Percentiles rank a stretch among this genome's conserved stretches.
Evolutionary conservation across 108 stramenopile species (phyloP).

Genomic region (Cyclotella baltica): DNA sequence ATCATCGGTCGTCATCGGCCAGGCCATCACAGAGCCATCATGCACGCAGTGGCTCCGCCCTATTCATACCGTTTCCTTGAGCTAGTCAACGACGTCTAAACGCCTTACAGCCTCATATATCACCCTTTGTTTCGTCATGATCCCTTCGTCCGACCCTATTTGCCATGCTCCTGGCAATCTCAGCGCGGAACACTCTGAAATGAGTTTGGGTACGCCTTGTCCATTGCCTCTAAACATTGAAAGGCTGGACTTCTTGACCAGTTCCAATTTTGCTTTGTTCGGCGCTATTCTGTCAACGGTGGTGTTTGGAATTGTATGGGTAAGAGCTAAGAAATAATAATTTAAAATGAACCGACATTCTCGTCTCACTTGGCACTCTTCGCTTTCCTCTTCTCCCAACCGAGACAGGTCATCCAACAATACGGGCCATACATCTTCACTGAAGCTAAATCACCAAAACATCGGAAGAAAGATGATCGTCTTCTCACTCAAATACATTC

Average conservation of each 20-base stretch:
- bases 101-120: too few relatives aligned
- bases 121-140: neutral
- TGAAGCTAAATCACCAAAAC: slow-evolving; percentile 42
- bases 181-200: neutral
- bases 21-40: too few relatives aligned
- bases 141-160: neutral
- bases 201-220: slow-evolving; percentile 4
- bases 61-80: too few relatives aligned
- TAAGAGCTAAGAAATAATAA: neutral
- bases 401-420: slow-evolving; percentile 22
- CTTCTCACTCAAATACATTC: slow-evolving; percentile 51
- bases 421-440: slow-evolving; percentile 48
- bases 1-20: too few relatives aligned
- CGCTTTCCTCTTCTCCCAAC: neutral
- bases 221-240: neutral
- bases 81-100: too few relatives aligned
- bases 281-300: neutral
- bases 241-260: neutral
- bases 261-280: neutral
- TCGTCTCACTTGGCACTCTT: neutral
- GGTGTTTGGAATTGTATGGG: slow-evolving; percentile 7
- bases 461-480: slow-evolving; percentile 36
- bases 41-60: too few relatives aligned
- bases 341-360: neutral
- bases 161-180: neutral